A percentile compares a stretch with the other conserved stretches of the same genome.
phyloP scores from a whole-genome alignment of 257 asterid species.

The Phtheirospermum japonicum region DNA sequence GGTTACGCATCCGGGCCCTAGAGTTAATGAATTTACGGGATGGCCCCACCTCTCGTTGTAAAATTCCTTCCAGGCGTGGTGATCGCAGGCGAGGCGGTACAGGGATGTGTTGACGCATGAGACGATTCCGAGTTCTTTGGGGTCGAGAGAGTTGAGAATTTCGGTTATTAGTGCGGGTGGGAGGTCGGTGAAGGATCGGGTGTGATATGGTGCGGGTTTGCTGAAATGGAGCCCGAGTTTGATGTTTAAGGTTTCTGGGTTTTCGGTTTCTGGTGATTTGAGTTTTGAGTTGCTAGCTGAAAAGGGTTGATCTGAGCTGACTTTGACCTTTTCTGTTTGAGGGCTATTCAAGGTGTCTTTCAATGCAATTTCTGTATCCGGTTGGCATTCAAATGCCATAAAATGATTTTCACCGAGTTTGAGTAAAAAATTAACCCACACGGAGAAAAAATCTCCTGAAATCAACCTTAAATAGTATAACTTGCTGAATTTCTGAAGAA shows the following conservation, averaged over 20 bases:
- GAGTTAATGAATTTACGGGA: conserved; percentile 36
- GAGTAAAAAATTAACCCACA: conserved; percentile 16
- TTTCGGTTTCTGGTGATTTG: conserved; percentile 31
- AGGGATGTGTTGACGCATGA: conserved; percentile 74
- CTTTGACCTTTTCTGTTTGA: conserved; percentile 28
- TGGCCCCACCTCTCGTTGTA: conserved; percentile 95
- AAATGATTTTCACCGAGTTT: conserved; percentile 34
- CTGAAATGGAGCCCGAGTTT: conserved; percentile 37
- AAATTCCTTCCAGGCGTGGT: conserved; percentile 83
- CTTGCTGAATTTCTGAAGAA: not conserved
- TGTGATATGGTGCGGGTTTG: conserved; percentile 31
- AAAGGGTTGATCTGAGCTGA: conserved; percentile 33
- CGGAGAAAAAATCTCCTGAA: conserved; percentile 16
- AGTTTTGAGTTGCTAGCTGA: conserved; percentile 22
- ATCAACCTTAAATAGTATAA: not conserved
- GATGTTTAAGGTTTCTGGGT: conserved; percentile 27
- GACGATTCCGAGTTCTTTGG: conserved; percentile 81
- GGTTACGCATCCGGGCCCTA: conserved; percentile 43
- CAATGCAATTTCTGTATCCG: conserved; percentile 39
- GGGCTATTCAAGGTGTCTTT: conserved; percentile 32
- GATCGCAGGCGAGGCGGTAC: conserved; percentile 76
- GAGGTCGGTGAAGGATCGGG: conserved; percentile 62
- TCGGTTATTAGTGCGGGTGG: conserved; percentile 79
- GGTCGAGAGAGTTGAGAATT: conserved; percentile 75
- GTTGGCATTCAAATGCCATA: conserved; percentile 96